These are phyloP conservation scores for Clonostachys byssicola DNA, from an alignment of 2,329 filamentous ascomycete species.

Conservation along the genomic window DNA sequence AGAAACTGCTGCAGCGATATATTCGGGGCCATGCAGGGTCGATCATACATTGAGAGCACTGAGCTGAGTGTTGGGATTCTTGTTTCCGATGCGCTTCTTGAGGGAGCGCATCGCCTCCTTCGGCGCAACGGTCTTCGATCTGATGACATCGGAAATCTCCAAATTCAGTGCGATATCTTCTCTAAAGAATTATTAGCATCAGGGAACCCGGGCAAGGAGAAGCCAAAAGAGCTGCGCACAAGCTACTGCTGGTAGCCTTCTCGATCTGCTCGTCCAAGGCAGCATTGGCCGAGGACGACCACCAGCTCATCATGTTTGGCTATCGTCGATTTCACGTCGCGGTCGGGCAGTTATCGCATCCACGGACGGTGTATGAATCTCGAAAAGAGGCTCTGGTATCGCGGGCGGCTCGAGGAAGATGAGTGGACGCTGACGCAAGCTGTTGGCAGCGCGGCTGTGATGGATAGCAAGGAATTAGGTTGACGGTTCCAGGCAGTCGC, in stretches of 20 bases:
- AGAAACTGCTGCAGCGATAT: neutral
- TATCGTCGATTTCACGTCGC: too few relatives aligned
- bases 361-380: too few relatives aligned
- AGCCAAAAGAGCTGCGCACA: constrained; percentile 45
- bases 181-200: constrained; percentile 33
- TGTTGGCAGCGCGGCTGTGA: too few relatives aligned
- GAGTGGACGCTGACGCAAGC: too few relatives aligned
- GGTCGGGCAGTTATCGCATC: too few relatives aligned
- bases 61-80: constrained; percentile 95
- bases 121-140: constrained; percentile 94
- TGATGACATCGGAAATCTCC: constrained; percentile 95
- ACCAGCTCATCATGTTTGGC: constrained; percentile 76
- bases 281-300: constrained; percentile 87
- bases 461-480: too few relatives aligned
- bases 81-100: constrained; percentile 91
- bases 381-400: too few relatives aligned
- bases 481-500: too few relatives aligned
- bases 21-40: neutral
- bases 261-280: constrained; percentile 97
- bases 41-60: constrained; percentile 78
- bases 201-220: neutral
- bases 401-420: too few relatives aligned
- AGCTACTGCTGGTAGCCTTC: constrained; percentile 86
- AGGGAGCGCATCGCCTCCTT: constrained; percentile 97
- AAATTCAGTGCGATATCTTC: constrained; percentile 97